Percentiles rank a stretch among this genome's conserved stretches.
Conservation (phyloP, 768 basidiomycete species). For the Calocybe gangraenosa region DNA sequence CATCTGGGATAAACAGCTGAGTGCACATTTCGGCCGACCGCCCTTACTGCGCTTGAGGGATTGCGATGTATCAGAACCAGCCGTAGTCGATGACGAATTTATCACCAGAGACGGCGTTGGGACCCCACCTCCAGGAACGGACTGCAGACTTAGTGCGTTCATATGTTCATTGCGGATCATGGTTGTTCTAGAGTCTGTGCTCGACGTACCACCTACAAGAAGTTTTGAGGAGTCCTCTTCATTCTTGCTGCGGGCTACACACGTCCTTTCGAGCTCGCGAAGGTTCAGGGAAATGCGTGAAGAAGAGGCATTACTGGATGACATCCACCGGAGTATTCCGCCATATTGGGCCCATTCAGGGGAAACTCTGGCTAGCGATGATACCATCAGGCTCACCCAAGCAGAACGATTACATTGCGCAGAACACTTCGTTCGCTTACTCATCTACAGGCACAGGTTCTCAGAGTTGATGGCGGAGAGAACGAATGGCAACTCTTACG, state of each 20-base stretch:
- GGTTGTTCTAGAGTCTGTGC: constrained; percentile 83
- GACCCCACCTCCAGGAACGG: constrained; percentile 64
- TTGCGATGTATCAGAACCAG: too few species aligned
- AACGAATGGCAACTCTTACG: constrained; percentile 39
- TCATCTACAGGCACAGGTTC: constrained; percentile 87
- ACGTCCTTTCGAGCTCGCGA: constrained; percentile 59
- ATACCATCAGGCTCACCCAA: constrained; percentile 87
- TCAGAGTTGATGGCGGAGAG: constrained; percentile 73
- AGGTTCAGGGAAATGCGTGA: constrained; percentile 67
- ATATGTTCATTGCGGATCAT: constrained; percentile 72
- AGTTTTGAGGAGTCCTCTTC: constrained; percentile 60
- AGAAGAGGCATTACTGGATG: constrained; percentile 78
- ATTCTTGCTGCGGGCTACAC: constrained; percentile 73
- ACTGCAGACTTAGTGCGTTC: constrained; percentile 80
- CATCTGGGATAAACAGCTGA: too few species aligned
- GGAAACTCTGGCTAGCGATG: constrained; percentile 78
- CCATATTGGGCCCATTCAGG: constrained; percentile 76
- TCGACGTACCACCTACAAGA: constrained; percentile 75
- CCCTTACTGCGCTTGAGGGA: too few species aligned
- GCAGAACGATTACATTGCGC: constrained; percentile 83
- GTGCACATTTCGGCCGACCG: too few species aligned
- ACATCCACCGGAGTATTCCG: constrained; percentile 69
- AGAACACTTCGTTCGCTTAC: constrained; percentile 81
- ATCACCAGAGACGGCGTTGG: constrained; percentile 71
- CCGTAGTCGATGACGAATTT: constrained; percentile 84